These are phyloP conservation scores for Sphaerulina musiva DNA, from an alignment of 2,329 filamentous ascomycete species.

Conservation along the genomic window DNA sequence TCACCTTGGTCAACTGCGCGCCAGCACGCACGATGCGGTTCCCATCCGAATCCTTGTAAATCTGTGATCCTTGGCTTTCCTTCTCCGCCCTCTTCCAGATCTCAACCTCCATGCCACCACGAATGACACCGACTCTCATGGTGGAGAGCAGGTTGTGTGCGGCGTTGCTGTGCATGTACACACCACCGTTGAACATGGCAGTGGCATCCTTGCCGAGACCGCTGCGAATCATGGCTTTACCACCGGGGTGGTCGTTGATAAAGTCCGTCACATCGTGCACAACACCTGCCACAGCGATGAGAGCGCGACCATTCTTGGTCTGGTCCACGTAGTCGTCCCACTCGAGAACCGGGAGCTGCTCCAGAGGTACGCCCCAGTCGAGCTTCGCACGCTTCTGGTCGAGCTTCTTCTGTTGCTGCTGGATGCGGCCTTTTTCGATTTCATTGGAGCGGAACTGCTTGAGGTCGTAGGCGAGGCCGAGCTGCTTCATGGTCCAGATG, in stretches of 20 bases:
- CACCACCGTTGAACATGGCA: slow-evolving; percentile 85
- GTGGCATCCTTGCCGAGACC: slow-evolving; percentile 83
- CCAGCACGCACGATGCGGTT: slow-evolving; percentile 81
- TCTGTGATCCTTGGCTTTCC: slow-evolving; percentile 75
- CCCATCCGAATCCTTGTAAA: slow-evolving; percentile 73
- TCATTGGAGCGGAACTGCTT: too few species aligned
- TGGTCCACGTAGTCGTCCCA: slow-evolving; percentile 81
- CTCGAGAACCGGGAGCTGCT: slow-evolving; percentile 76
- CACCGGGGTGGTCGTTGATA: slow-evolving; percentile 85
- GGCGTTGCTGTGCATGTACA: slow-evolving; percentile 84
- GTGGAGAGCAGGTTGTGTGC: slow-evolving; percentile 83
- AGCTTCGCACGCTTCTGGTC: too few species aligned
- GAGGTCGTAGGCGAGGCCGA: too few species aligned
- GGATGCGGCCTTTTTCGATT: too few species aligned
- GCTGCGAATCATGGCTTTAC: slow-evolving; percentile 75
- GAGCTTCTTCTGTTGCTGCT: too few species aligned
- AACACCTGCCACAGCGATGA: slow-evolving; percentile 73
- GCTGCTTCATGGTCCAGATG: too few species aligned
- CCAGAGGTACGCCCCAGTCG: too few species aligned
- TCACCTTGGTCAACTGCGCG: slow-evolving; percentile 74
- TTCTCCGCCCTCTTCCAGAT: slow-evolving; percentile 85
- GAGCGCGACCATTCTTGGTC: slow-evolving; percentile 68
- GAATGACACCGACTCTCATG: slow-evolving; percentile 81
- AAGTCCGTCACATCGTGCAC: slow-evolving; percentile 80
- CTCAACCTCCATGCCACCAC: slow-evolving; percentile 81